These are phyloP conservation scores for Gloeophyllum trabeum DNA, from an alignment of 768 basidiomycete genomes.

Conservation along the genomic window DNA sequence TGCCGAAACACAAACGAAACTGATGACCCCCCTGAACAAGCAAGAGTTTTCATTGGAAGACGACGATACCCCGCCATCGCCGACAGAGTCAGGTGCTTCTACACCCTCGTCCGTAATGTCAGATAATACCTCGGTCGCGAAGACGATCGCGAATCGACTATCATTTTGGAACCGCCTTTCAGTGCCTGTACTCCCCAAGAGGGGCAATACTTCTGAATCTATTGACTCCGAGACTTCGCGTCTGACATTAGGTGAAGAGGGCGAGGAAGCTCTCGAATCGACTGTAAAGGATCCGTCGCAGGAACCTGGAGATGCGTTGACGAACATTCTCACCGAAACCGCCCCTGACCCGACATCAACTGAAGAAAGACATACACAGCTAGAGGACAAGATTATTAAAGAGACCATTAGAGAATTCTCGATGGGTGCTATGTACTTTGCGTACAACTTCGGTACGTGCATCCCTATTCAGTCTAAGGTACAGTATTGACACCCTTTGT, in stretches of 20 bases:
- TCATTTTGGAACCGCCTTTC: conserved; percentile 62
- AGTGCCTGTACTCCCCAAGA: not conserved
- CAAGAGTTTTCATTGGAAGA: conserved; percentile 11
- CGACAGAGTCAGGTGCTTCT: conserved; percentile 38
- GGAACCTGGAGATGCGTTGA: conserved; percentile 41
- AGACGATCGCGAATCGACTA: conserved; percentile 49
- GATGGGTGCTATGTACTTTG: conserved; percentile 86
- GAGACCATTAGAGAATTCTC: conserved; percentile 70
- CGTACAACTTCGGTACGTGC: conserved; percentile 68
- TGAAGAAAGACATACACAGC: conserved; percentile 61
- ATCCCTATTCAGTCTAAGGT: conserved; percentile 1
- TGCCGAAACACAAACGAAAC: conserved; percentile 31
- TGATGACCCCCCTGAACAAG: conserved; percentile 23
- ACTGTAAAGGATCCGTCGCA: conserved; percentile 14
- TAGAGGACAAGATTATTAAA: conserved; percentile 75
- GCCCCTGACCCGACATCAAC: conserved; percentile 49
- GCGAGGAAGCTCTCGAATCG: conserved; percentile 1
- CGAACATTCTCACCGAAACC: conserved; percentile 44
- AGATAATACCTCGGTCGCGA: conserved; percentile 35
- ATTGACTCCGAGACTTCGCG: too few species aligned
- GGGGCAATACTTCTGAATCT: too few species aligned
- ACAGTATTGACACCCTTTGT: not conserved
- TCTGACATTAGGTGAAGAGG: too few species aligned
- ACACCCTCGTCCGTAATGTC: conserved; percentile 38
- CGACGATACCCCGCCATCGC: conserved; percentile 11